These are phyloP conservation scores for Aspergillus transmontanensis DNA, from an alignment of 2,329 filamentous ascomycete species.

Conservation along the genomic window DNA sequence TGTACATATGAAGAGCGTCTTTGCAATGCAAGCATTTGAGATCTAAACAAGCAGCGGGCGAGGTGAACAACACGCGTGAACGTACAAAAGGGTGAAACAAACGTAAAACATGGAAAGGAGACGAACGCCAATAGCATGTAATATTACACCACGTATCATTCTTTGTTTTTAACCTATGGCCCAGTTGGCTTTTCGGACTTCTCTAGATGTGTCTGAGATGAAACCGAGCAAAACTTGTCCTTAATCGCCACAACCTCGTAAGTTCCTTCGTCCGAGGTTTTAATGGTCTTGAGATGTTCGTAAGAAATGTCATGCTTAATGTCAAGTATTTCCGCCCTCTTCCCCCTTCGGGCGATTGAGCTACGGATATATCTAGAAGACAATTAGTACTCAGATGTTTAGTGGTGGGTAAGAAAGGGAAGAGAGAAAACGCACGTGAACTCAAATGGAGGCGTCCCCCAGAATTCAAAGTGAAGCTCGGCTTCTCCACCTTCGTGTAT, in stretches of 20 bases:
- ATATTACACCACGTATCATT: constrained; percentile 15
- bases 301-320: constrained; percentile 85
- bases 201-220: constrained; percentile 64
- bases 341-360: constrained; percentile 78
- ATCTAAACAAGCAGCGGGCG: constrained; percentile 13
- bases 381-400: constrained; percentile 14
- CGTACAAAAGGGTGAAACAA: neutral
- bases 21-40: constrained; percentile 31
- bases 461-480: constrained; percentile 92
- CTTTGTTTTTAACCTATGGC: constrained; percentile 24
- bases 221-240: constrained; percentile 88
- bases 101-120: neutral
- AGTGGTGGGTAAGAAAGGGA: neutral
- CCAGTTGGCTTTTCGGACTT: constrained; percentile 43
- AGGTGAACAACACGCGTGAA: neutral
- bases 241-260: constrained; percentile 98
- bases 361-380: constrained; percentile 73
- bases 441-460: constrained; percentile 93
- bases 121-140: constrained; percentile 15
- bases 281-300: constrained; percentile 77
- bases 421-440: constrained; percentile 65
- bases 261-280: constrained; percentile 88
- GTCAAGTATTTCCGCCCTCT: constrained; percentile 79
- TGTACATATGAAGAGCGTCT: constrained; percentile 27
- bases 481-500: constrained; percentile 97